Evolutionary conservation across 108 stramenopile species (phyloP).

Genomic region (Nitzschia inconspicua): DNA sequence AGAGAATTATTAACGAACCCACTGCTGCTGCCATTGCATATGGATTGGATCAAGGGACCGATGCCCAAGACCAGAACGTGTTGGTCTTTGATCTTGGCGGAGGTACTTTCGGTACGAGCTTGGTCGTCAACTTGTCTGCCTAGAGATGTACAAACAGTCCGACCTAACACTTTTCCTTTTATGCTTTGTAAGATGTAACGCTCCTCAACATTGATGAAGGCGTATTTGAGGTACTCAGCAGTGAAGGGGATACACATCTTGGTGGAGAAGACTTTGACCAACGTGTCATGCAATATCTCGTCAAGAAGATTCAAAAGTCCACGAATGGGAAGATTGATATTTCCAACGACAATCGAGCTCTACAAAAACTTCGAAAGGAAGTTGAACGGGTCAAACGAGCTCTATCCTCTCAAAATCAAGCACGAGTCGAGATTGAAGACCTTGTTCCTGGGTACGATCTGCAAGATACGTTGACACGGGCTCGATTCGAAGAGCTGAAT

Average conservation of each 20-base stretch:
- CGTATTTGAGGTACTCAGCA: constrained; percentile 88
- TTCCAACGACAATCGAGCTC: constrained; percentile 62
- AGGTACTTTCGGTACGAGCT: constrained; percentile 81
- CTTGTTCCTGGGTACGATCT: constrained; percentile 83
- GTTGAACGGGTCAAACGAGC: constrained; percentile 91
- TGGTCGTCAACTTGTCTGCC: neutral
- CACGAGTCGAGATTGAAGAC: constrained; percentile 86
- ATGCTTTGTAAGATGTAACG: constrained; percentile 66
- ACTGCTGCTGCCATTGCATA: constrained; percentile 98
- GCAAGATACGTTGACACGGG: constrained; percentile 88
- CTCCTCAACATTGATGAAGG: constrained; percentile 93
- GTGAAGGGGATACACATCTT: constrained; percentile 89
- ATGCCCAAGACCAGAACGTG: constrained; percentile 86
- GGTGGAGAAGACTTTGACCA: constrained; percentile 93
- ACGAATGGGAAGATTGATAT: constrained; percentile 45
- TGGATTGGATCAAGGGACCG: constrained; percentile 53
- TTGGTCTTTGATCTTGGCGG: constrained; percentile 98
- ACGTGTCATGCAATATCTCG: constrained; percentile 88
- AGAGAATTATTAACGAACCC: constrained; percentile 98
- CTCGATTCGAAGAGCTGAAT: constrained; percentile 98
- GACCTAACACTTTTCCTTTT: neutral
- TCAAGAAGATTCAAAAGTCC: constrained; percentile 62
- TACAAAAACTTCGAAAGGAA: constrained; percentile 86
- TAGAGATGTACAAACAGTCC: neutral
- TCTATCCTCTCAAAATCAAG: constrained; percentile 71